Conservation (phyloP, 305 asterid genomes). For the Lippia alba region DNA sequence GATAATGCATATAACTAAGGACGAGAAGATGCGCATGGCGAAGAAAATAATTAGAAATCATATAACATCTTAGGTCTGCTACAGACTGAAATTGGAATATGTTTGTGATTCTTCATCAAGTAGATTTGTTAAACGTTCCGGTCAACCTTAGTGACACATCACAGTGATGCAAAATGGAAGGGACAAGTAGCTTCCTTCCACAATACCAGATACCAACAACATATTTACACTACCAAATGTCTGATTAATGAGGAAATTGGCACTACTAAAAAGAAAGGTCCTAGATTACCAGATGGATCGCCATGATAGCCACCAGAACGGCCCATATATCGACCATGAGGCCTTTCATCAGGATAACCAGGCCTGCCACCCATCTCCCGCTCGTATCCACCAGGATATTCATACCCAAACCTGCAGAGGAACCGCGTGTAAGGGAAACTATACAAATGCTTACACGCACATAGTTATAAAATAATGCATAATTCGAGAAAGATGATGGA, state of each 20-base stretch:
- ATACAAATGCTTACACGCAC: constrained; percentile 5
- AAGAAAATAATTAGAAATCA: not conserved
- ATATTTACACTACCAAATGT: not conserved
- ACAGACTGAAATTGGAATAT: not conserved
- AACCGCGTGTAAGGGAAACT: not conserved
- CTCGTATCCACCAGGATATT: constrained; percentile 79
- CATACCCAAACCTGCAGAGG: constrained; percentile 74
- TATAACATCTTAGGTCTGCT: not conserved
- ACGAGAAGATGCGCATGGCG: not conserved
- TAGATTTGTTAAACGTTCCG: not conserved
- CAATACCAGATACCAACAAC: constrained; percentile 1
- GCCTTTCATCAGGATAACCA: constrained; percentile 87
- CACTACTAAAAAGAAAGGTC: constrained; percentile 14
- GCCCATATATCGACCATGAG: constrained; percentile 82
- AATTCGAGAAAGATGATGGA: not conserved
- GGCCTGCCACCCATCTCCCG: constrained; percentile 89
- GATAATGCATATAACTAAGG: not conserved
- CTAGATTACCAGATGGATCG: constrained; percentile 46
- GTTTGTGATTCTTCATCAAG: not conserved
- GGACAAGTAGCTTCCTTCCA: not conserved
- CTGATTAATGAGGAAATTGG: constrained; percentile 5
- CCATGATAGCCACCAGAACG: constrained; percentile 87
- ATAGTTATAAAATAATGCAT: not conserved
- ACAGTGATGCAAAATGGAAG: not conserved
- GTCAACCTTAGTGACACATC: not conserved